Evolutionary conservation across 2,329 filamentous ascomycete species (phyloP).

Genomic region (Fusarium proliferatum): DNA sequence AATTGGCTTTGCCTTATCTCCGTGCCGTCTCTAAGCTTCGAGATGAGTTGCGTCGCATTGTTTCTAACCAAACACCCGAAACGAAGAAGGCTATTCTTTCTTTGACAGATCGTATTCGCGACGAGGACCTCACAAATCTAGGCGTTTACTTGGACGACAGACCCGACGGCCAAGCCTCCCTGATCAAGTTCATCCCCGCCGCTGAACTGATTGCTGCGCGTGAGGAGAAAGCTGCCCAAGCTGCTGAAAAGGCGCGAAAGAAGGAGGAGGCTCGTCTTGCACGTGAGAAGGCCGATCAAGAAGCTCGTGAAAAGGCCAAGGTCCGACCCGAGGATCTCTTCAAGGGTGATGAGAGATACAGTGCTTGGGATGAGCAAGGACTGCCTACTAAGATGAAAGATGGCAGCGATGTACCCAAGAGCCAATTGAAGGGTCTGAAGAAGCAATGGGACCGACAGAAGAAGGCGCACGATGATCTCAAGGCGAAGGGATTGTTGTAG

Average conservation of each 20-base stretch:
- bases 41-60: conserved; percentile 70
- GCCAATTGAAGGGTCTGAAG: conserved; percentile 80
- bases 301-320: conserved; percentile 69
- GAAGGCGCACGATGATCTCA: conserved; percentile 77
- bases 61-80: conserved; percentile 56
- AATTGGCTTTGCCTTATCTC: conserved; percentile 66
- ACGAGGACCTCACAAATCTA: conserved; percentile 82
- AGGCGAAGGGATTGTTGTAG: conserved; percentile 49
- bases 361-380: conserved; percentile 85
- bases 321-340: conserved; percentile 67
- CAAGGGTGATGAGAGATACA: conserved; percentile 68
- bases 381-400: conserved; percentile 81
- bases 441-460: conserved; percentile 94
- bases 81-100: conserved; percentile 78
- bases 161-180: conserved; percentile 71
- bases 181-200: conserved; percentile 75
- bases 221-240: conserved; percentile 69
- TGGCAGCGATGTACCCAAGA: conserved; percentile 85
- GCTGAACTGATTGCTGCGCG: conserved; percentile 67
- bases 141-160: conserved; percentile 91
- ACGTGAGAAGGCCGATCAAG: conserved; percentile 61
- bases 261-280: conserved; percentile 67
- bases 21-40: conserved; percentile 67
- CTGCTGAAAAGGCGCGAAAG: conserved; percentile 68
- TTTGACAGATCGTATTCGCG: conserved; percentile 83